Evolutionary conservation across 2,329 filamentous ascomycete species (phyloP).

Genomic region (Epichloe gansuensis): DNA sequence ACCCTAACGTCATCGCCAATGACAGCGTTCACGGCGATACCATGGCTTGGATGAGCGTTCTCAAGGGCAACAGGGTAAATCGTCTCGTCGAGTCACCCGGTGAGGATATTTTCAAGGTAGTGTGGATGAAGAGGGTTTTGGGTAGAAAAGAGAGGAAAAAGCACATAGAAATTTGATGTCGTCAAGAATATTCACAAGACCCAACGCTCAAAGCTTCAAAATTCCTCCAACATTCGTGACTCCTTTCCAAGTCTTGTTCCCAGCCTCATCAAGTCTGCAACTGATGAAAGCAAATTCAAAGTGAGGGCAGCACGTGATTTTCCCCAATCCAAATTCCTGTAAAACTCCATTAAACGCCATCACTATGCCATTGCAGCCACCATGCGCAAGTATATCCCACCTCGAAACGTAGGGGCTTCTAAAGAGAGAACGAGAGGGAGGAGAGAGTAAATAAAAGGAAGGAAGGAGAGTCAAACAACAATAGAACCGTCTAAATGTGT

Average conservation of each 20-base stretch:
- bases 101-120: conserved; percentile 50
- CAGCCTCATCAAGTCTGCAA: neutral
- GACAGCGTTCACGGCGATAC: conserved; percentile 56
- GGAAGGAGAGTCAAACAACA: neutral
- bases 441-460: neutral
- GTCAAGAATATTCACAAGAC: neutral
- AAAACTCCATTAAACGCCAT: conserved; percentile 8
- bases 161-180: neutral
- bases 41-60: conserved; percentile 61
- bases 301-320: neutral
- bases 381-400: neutral
- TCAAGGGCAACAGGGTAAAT: conserved; percentile 68
- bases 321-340: neutral
- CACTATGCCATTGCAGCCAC: conserved; percentile 6
- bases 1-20: conserved; percentile 25
- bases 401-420: neutral
- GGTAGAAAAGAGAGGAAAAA: conserved; percentile 9
- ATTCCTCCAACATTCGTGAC: neutral
- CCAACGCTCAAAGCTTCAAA: no score
- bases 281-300: neutral
- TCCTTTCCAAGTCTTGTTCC: neutral
- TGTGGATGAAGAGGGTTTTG: conserved; percentile 55
- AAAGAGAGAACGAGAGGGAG: neutral
- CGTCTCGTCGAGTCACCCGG: conserved; percentile 62
- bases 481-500: conserved; percentile 36